phyloP scores from a whole-genome alignment of 2,329 filamentous ascomycete species.

The Phyllosticta citribraziliensis region DNA sequence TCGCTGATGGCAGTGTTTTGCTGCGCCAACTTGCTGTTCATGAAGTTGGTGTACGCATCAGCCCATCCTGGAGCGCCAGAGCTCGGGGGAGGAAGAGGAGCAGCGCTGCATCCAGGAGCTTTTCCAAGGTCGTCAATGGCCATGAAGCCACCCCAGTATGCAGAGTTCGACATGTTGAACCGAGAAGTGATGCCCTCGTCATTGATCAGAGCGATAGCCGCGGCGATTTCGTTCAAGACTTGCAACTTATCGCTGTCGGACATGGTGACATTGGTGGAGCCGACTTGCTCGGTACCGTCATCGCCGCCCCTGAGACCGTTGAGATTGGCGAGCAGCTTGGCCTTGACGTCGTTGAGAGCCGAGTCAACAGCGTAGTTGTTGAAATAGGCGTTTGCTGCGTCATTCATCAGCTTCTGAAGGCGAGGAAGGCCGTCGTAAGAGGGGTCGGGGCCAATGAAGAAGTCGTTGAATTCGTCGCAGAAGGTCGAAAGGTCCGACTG shows the following conservation, averaged over 20 bases:
- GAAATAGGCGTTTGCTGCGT: not conserved
- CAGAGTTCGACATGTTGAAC: not conserved
- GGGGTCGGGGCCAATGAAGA: not conserved
- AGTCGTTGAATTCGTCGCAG: not conserved
- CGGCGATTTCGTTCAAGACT: not conserved
- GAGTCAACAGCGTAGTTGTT: not conserved
- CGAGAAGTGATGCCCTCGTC: not conserved
- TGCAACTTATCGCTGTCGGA: not conserved
- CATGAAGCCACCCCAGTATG: not conserved
- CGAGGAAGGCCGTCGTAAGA: not conserved
- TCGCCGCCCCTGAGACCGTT: not conserved
- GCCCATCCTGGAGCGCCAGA: not conserved
- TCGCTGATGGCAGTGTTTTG: not conserved
- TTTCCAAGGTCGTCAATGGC: not conserved
- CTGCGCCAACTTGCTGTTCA: not conserved
- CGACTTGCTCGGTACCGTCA: not conserved
- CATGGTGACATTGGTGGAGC: not conserved
- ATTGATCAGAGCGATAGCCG: not conserved
- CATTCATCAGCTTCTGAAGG: not conserved
- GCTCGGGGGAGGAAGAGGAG: not conserved
- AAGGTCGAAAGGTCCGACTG: not conserved
- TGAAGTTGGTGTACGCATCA: not conserved
- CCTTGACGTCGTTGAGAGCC: not conserved
- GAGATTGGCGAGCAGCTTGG: not conserved
- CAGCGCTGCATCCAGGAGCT: not conserved